Evolutionary conservation across 2,329 filamentous ascomycete species (phyloP).

Genomic region (Cladosporium sp.): DNA sequence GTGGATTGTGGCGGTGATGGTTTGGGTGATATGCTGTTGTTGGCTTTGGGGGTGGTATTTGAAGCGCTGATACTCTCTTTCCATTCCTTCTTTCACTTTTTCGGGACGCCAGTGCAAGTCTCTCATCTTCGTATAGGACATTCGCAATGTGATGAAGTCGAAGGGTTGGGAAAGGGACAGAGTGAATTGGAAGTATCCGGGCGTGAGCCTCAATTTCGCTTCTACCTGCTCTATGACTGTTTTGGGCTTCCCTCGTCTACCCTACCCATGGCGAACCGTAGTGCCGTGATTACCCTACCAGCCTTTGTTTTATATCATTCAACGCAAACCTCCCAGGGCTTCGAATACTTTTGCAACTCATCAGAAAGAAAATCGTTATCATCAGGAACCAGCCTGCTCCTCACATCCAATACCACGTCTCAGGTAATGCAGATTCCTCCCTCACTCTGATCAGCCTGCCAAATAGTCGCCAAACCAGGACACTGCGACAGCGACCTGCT

Average conservation of each 20-base stretch:
- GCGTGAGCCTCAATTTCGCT: not conserved
- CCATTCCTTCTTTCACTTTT: no score
- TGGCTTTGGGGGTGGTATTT: no score
- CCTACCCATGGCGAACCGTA: not conserved
- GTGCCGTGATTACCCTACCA: not conserved
- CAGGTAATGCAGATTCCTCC: conserved; percentile 16
- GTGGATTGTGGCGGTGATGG: no score
- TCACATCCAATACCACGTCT: not conserved
- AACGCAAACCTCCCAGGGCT: not conserved
- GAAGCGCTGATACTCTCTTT: no score
- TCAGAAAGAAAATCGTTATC: not conserved
- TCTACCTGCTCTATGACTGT: not conserved
- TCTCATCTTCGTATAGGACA: no score
- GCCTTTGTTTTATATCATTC: not conserved
- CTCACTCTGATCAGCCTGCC: conserved; percentile 15
- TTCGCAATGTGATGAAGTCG: not conserved
- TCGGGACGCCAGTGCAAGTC: no score
- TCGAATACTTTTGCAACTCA: not conserved
- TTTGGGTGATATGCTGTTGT: no score
- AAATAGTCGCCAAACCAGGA: conserved; percentile 15
- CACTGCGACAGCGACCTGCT: conserved; percentile 11
- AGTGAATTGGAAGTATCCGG: not conserved
- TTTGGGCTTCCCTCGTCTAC: not conserved
- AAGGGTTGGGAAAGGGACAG: not conserved
- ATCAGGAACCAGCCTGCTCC: not conserved